Evolutionary conservation across 2,329 filamentous ascomycete species (phyloP), one percentile per base, ranked within the genome.

Genomic region (Neoarthrinium moseri): DNA sequence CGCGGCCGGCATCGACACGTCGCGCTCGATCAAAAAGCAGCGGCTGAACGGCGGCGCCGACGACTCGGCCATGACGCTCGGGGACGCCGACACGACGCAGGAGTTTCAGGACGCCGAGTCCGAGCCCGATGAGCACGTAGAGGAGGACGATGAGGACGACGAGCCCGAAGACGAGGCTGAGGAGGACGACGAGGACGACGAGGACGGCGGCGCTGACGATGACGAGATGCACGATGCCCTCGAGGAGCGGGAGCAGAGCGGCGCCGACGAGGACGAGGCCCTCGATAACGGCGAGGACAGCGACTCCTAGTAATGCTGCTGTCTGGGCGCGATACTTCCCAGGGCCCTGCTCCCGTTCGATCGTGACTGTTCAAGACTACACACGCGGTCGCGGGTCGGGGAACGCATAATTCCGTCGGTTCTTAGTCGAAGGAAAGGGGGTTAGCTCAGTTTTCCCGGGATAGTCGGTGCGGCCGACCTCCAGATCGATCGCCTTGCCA

Each of bases 221-320:
- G 67, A 68, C 2, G 70, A 72, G 13, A 69, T 70, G 42, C 70
- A 72, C 7, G 73, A 61, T 34, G 53, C 52, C 11, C 44, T 60
- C 6, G 53, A 70, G 54, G 63, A 64, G 26, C 66, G 68, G 20
- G 64, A 68, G 47, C 40, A 43, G 17, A 51, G 64, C 4, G 68
- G 67, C 52, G 69, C 70, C 33, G 62, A 62, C 2, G 77, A 71
- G 21, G 82, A 84, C 47, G 84, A 86, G 52, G 83, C 81, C 11
- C 62, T 85, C 48, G 81, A 84, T 53, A 69, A 74, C 57, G 80
- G 77, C 10, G 75, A 79, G 42, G 81, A 84, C 50, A 83, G 79
- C 55, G 79, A 82, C 46, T 81, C 47, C 6, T 49, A 43, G 23
- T 24, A 18, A n/a, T n/a, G n/a, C n/a, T n/a, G n/a, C n/a, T n/a